Evolutionary conservation across 192 early-diverging fungal genomes (phyloP), one percentile per base, ranked within the genome.

Genomic region (Backusella sp.): DNA sequence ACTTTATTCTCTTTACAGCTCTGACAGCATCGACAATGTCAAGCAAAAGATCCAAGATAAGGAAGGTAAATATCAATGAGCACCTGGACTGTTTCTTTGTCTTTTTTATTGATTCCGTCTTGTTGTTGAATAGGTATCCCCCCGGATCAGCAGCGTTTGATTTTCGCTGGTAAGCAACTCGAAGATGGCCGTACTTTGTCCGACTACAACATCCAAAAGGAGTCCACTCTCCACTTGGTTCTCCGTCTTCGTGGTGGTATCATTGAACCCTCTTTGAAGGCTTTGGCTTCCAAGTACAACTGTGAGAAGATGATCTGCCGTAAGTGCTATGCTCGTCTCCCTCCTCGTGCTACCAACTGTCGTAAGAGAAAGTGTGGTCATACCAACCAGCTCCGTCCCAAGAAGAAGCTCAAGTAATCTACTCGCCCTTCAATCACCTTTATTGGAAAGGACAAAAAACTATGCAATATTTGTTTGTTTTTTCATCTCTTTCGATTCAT

Each of bases 141-240:
- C 79, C 98, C 98, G 77, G 98, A 99, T 82, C 98, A 99, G 87
- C 98, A 99, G 88, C 96, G 98, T 84, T 88, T 99, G 69, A 99
- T 99, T 83, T 98, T 99, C 86, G 98, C 98, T 84, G 98, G 98
- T 79, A 99, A 99, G 92, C 98, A 99, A 89, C 94, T 99, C 79
- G 98, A 99, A 90, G 98, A 99, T 87, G 96, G 94, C 81, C 94
- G 96, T 82, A 93, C 93, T 53, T 92, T 99, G 36, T 93, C 96
- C 74, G 98, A 99, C 92, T 99, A 99, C 92, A 99, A 99, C 95
- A 99, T 99, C 88, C 96, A 98, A 91, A 99, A 99, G 95, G 93
- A 98, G 87, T 98, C 97, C 46, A 98, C 97, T 81, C 91, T 98
- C 59, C 96, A 97, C 92, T 86, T 99, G 73, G 96, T 96, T 42